phyloP scores from a whole-genome alignment of 2,329 filamentous ascomycete species.

The Fusarium bactridioides region DNA sequence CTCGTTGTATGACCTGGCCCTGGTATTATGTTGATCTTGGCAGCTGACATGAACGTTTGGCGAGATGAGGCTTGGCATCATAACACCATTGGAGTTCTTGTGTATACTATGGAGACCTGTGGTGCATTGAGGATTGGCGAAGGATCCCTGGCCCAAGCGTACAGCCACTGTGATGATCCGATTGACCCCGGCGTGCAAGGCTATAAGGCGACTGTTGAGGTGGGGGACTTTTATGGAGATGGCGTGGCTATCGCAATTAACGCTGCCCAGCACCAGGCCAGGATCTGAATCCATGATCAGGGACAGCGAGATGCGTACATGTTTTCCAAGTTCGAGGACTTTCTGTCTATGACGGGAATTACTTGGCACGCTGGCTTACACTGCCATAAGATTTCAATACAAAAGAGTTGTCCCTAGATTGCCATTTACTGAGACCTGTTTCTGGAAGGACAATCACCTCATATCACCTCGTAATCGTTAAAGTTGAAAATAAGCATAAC shows the following conservation, averaged over 20 bases:
- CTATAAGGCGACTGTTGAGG: not conserved
- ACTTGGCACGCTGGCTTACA: too few species aligned
- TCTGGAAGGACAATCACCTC: too few species aligned
- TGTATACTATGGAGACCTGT: fast-evolving
- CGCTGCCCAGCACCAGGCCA: not conserved
- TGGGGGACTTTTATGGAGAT: not conserved
- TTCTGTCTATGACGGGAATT: too few species aligned
- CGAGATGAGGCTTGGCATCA: not conserved
- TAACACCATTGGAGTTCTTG: not conserved
- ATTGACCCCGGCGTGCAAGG: not conserved
- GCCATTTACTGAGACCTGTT: too few species aligned
- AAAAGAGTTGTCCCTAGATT: too few species aligned
- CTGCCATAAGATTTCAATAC: too few species aligned
- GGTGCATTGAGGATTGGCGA: not conserved
- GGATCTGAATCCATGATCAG: not conserved
- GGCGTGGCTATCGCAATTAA: not conserved
- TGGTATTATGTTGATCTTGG: not conserved
- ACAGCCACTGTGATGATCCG: not conserved
- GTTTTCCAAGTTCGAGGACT: too few species aligned
- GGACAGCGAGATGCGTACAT: not conserved
- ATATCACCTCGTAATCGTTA: too few species aligned
- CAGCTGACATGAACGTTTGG: not conserved
- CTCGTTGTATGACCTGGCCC: too few species aligned
- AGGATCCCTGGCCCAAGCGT: not conserved
- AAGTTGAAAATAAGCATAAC: too few species aligned